Base-by-base conservation (phyloP, 345 rosid species). In the Lenwebbia sp. region DNA sequence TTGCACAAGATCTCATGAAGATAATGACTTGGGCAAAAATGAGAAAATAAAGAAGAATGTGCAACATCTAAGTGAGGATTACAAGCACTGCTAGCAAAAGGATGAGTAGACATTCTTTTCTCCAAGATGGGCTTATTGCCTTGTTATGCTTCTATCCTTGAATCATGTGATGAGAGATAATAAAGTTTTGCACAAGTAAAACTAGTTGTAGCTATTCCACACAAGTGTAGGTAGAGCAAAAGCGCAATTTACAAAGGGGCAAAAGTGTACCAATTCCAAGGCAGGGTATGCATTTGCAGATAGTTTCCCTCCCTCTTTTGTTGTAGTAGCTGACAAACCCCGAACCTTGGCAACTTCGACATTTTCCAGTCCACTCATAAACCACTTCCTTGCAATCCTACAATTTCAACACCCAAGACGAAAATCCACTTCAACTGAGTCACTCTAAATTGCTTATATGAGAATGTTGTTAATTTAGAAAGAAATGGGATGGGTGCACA, bases 291-390 rank as follows among this genome's bases (percentile, higher is more conserved):
- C 98, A 97, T 88, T 95, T 97, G 97, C 99, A 95, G 84, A 90
- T 89, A 82, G 84, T 94, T 91, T 97, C 96, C 88, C 92, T 94
- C 83, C 98, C 98, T 88, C 92, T 95, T 91, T 94, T 96, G 91
- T 90, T 96, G 87, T 92, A 93, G 88, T 94, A 96, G 93, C 96
- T 94, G 85, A 93, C 98, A 76, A 89, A 86, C 89, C 98, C 99
- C 13, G 96, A 90, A 52, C 98, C 99, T 91, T 97, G 97, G 88
- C 98, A 97, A 89, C 98, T 94, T 89, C 92, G 88, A 87, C 99
- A 97, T 91, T 93, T 91, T 13, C 99, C 99, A 84, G 98, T 97
- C 99, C 99, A 96, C 89, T 97, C 99, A 89, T 94, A 97, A 60
- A 97, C 99, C 91, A 96, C 96, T 90, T 91, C 95, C 85, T 85